A percentile compares a stretch with the other conserved stretches of the same genome.
Evolutionary conservation across 345 rosid species (phyloP).

Genomic region (Rhizophora apiculata): DNA sequence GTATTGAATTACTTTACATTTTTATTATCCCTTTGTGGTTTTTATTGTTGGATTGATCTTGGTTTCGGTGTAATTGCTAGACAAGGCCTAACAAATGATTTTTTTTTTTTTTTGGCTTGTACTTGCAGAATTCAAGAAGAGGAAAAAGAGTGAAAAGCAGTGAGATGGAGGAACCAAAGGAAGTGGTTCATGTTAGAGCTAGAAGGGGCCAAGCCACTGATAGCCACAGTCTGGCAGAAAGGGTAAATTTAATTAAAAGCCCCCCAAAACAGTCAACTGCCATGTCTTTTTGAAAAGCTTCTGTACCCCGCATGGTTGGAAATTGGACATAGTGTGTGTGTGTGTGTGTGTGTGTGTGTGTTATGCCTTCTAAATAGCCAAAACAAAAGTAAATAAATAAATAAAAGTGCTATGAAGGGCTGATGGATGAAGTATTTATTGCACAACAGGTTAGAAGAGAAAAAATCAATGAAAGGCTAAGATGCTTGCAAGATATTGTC

Average conservation of each 20-base stretch:
- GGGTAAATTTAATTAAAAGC: constrained; percentile 37
- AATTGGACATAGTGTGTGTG: no score
- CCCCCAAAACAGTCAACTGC: not conserved
- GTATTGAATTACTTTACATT: constrained; percentile 23
- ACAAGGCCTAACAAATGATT: no score
- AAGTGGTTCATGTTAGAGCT: constrained; percentile 91
- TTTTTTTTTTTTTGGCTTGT: not conserved
- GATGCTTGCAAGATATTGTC: constrained; percentile 59
- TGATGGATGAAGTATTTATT: not conserved
- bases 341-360: no score
- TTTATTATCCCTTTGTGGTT: not conserved
- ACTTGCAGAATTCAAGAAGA: constrained; percentile 37
- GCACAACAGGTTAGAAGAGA: constrained; percentile 53
- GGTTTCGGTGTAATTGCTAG: no score
- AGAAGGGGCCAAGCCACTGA: constrained; percentile 95
- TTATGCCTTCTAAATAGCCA: no score
- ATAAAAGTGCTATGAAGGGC: not conserved
- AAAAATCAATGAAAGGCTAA: constrained; percentile 61
- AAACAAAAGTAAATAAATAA: no score
- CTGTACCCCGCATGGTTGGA: no score
- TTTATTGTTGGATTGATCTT: not conserved
- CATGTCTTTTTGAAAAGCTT: no score
- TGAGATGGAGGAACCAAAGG: constrained; percentile 46
- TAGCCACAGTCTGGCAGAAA: constrained; percentile 89
- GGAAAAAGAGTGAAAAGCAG: constrained; percentile 47